phyloP scores from a whole-genome alignment of 2,329 filamentous ascomycete genomes.

The Cytospora piceae region DNA sequence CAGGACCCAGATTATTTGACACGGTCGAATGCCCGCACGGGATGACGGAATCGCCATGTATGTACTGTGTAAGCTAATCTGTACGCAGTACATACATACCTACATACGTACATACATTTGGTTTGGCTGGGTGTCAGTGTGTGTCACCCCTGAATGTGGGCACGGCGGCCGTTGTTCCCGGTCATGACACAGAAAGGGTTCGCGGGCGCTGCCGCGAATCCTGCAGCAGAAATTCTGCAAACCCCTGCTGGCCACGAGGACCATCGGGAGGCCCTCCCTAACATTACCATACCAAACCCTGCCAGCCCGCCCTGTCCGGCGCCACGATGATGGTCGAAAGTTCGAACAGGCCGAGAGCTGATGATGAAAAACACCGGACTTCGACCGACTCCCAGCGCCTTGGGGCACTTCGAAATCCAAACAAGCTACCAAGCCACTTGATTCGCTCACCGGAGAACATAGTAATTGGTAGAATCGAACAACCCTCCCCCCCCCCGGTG shows the following conservation, averaged over 20 bases:
- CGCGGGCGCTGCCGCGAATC: conserved; percentile 29
- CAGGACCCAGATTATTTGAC: not conserved
- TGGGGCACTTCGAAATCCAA: not conserved
- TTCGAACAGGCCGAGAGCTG: conserved; percentile 6
- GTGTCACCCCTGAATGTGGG: conserved; percentile 27
- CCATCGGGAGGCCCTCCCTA: conserved; percentile 3
- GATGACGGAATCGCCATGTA: not conserved
- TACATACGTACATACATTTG: not conserved
- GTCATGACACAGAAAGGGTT: conserved; percentile 27
- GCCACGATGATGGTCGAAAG: not conserved
- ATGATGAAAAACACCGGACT: conserved; percentile 19
- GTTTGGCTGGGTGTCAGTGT: conserved; percentile 3
- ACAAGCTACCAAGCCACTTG: conserved; percentile 10
- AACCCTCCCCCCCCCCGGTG: too few relatives aligned
- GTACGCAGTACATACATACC: not conserved
- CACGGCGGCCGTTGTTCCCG: conserved; percentile 20
- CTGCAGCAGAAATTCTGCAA: conserved; percentile 26
- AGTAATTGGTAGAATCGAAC: not conserved
- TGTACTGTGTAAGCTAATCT: not conserved
- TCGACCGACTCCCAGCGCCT: conserved; percentile 12
- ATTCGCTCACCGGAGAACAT: conserved; percentile 4
- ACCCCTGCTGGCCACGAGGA: conserved; percentile 29
- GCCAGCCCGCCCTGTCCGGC: not conserved
- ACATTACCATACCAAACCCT: not conserved
- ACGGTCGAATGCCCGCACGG: not conserved